phyloP scores from a whole-genome alignment of 2,329 filamentous ascomycete genomes.

The Didymella pinodella region DNA sequence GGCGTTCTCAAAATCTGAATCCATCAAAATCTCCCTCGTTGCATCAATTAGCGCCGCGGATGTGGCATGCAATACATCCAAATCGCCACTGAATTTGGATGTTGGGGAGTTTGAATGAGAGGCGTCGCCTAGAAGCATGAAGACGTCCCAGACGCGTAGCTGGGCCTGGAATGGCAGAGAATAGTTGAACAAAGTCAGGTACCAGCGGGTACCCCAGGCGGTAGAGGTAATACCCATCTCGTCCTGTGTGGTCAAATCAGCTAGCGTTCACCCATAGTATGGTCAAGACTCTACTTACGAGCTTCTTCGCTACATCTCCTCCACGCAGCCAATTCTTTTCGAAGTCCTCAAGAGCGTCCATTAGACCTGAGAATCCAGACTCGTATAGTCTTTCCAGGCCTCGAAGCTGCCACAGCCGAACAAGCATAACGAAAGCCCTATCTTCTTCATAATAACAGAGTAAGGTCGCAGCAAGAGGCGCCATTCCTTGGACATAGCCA shows the following conservation, averaged over 20 bases:
- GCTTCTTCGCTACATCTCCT: slow-evolving; percentile 79
- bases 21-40: slow-evolving; percentile 84
- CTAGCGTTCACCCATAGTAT: slow-evolving; percentile 8
- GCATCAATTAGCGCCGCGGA: slow-evolving; percentile 90
- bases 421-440: slow-evolving; percentile 91
- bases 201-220: slow-evolving; percentile 97
- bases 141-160: slow-evolving; percentile 96
- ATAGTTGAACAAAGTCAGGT: slow-evolving; percentile 96
- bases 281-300: slow-evolving; percentile 64
- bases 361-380: slow-evolving; percentile 83
- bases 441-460: slow-evolving; percentile 98
- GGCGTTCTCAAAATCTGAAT: slow-evolving; percentile 94
- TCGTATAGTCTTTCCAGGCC: slow-evolving; percentile 86
- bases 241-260: slow-evolving; percentile 58
- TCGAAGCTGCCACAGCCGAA: slow-evolving; percentile 89
- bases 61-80: slow-evolving; percentile 89
- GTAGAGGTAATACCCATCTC: slow-evolving; percentile 84
- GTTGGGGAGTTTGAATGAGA: slow-evolving; percentile 53
- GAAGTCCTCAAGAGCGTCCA: slow-evolving; percentile 85
- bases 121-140: slow-evolving; percentile 87
- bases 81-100: slow-evolving; percentile 63
- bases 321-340: slow-evolving; percentile 81
- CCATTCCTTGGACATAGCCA: slow-evolving; percentile 98
- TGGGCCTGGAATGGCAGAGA: slow-evolving; percentile 94
- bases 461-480: slow-evolving; percentile 86